Base-by-base conservation (phyloP, 441 rosid genomes). In the Manihot esculenta region DNA sequence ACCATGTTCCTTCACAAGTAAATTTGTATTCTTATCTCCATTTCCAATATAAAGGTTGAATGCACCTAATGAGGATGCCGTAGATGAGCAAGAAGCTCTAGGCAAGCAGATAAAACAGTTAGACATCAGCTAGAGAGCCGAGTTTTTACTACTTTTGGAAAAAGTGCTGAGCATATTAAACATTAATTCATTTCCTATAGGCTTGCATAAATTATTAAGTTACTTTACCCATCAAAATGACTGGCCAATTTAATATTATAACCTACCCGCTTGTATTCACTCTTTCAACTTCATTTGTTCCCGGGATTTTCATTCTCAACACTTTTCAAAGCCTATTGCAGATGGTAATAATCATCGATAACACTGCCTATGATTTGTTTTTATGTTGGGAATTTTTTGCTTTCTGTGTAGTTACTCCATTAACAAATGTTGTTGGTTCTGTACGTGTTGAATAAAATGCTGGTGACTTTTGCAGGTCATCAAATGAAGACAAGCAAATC, bases 81-180 rank as follows among this genome's bases (percentile, higher is more conserved):
- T 26, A 17, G 35, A 3, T 12, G 10, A 58, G n/a, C n/a, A 30
- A 11, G 27, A 10, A 59, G 23, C 21, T 11, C 27, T 41, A 15
- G 63, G 6, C 5, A 15, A 30, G 49, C 27, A 6, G 27, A 11
- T 1, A 14, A 62, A 23, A 13, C 18, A 23, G 12, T 26, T 27
- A 5, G 18, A 26, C 33, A 62, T 62, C 66, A 18, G 45, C 64
- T 62, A n/a, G 26, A n/a, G 65, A 61, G 66, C 35, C 45, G 67
- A n/a, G n/a, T n/a, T n/a, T n/a, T n/a, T n/a, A n/a, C n/a, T n/a
- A n/a, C n/a, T n/a, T n/a, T n/a, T n/a, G n/a, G n/a, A n/a, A n/a
- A n/a, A n/a, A n/a, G n/a, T n/a, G n/a, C n/a, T n/a, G n/a, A n/a
- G n/a, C n/a, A n/a, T n/a, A n/a, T n/a, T n/a, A n/a, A n/a, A n/a